A percentile compares a stretch with the other conserved stretches of the same genome.
Conservation (phyloP, 768 basidiomycete genomes). For the Lactarius quietus region DNA sequence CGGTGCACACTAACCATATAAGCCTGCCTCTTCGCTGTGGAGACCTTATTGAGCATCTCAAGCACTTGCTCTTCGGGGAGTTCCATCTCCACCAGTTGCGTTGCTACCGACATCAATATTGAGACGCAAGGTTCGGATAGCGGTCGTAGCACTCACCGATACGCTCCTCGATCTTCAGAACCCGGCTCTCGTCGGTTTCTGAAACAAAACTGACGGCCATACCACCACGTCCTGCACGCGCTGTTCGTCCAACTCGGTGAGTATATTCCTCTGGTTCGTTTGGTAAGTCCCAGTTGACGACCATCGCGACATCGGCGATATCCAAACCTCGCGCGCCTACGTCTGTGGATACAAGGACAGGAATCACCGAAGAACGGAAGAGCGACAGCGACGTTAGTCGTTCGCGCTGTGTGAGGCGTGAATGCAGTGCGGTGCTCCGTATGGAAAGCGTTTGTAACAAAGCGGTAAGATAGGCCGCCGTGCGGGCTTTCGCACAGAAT, state of each 20-base stretch:
- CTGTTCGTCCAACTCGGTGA: slow-evolving; percentile 92
- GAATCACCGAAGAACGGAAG: slow-evolving; percentile 83
- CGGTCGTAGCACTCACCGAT: slow-evolving; percentile 57
- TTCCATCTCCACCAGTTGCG: slow-evolving; percentile 66
- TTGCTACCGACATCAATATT: slow-evolving; percentile 35
- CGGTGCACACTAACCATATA: slow-evolving; percentile 71
- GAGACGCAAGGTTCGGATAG: too few relatives aligned
- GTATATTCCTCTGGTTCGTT: slow-evolving; percentile 89
- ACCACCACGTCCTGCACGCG: slow-evolving; percentile 85
- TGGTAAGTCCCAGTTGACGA: slow-evolving; percentile 97
- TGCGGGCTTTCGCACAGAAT: slow-evolving; percentile 81
- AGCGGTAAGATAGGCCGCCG: slow-evolving; percentile 83
- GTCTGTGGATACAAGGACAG: slow-evolving; percentile 91
- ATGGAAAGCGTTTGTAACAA: slow-evolving; percentile 77
- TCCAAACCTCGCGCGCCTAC: slow-evolving; percentile 95
- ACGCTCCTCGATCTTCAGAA: slow-evolving; percentile 78
- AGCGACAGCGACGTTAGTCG: slow-evolving; percentile 78
- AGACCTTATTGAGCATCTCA: slow-evolving; percentile 83
- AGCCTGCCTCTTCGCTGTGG: slow-evolving; percentile 87
- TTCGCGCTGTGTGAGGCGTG: slow-evolving; percentile 88
- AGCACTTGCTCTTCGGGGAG: slow-evolving; percentile 80
- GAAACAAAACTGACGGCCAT: slow-evolving; percentile 93
- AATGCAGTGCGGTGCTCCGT: slow-evolving; percentile 87
- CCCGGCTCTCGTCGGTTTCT: slow-evolving; percentile 83
- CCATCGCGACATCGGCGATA: slow-evolving; percentile 93